These are phyloP conservation scores for Scopulariopsis brevicaulis DNA, from an alignment of 2,329 filamentous ascomycete genomes.

Conservation along the genomic window DNA sequence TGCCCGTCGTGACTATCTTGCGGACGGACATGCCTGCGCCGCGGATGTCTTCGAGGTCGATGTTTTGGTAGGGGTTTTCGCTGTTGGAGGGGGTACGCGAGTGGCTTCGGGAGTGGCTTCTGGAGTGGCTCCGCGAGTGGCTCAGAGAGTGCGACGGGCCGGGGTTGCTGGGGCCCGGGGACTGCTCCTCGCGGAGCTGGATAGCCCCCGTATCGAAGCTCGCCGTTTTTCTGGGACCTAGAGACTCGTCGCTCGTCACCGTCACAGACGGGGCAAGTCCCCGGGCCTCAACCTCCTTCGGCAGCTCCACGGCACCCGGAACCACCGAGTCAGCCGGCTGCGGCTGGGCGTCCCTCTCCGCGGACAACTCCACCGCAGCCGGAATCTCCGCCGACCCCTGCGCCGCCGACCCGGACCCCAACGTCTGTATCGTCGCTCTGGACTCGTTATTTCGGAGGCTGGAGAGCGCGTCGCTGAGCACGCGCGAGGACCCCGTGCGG, in stretches of 20 bases:
- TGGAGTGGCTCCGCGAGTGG: background rate
- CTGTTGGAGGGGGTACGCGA: background rate
- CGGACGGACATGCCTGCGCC: background rate
- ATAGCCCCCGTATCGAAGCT: background rate
- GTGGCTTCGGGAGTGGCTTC: background rate
- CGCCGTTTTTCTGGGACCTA: background rate
- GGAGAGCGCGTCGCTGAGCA: background rate
- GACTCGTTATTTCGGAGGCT: constrained; percentile 1
- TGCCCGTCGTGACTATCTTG: constrained; percentile 23
- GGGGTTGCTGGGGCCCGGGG: background rate
- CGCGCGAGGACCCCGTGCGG: background rate
- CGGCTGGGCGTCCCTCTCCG: constrained; percentile 1
- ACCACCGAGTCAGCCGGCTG: constrained; percentile 7
- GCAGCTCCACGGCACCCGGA: constrained; percentile 4
- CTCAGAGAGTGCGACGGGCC: background rate
- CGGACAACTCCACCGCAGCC: background rate
- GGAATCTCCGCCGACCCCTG: background rate
- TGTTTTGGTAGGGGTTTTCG: background rate
- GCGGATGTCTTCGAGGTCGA: constrained; percentile 2
- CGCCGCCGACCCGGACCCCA: background rate
- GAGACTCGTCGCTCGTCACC: background rate
- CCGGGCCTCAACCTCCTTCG: background rate
- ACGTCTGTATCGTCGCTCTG: background rate
- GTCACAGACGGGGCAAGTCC: background rate
- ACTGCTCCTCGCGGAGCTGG: background rate